phyloP scores from a whole-genome alignment of 2,329 filamentous ascomycete species.

The Ambrosiella xylebori region DNA sequence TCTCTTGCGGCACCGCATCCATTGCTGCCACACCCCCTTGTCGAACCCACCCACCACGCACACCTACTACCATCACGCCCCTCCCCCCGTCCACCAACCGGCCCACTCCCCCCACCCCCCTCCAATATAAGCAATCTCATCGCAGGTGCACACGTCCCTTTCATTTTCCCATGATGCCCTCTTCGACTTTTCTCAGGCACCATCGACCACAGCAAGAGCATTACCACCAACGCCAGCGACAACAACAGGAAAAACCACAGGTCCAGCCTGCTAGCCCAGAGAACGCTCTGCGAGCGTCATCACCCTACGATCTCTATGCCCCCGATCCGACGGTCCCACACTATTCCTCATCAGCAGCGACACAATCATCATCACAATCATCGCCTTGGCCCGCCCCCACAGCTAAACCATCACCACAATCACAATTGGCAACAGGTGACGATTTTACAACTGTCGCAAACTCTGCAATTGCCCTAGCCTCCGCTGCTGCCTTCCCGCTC shows the following conservation, averaged over 20 bases:
- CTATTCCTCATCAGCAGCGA: neutral
- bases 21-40: no score
- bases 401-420: neutral
- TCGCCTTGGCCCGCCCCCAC: neutral
- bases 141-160: neutral
- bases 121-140: slow-evolving; percentile 1
- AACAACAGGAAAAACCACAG: no score
- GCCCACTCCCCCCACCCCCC: neutral
- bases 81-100: neutral
- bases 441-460: no score
- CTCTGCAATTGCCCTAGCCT: no score
- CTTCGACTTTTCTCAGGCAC: neutral
- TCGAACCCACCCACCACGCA: no score
- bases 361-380: neutral
- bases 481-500: no score
- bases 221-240: neutral
- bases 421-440: no score
- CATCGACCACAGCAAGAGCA: neutral
- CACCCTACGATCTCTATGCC: slow-evolving; percentile 1
- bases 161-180: neutral
- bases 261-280: neutral
- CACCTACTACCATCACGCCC: neutral
- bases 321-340: neutral
- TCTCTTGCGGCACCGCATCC: no score
- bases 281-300: neutral